Evolutionary conservation across 2,329 filamentous ascomycete species (phyloP).

Genomic region (Ophiocordyceps camponoti-leonardi): DNA sequence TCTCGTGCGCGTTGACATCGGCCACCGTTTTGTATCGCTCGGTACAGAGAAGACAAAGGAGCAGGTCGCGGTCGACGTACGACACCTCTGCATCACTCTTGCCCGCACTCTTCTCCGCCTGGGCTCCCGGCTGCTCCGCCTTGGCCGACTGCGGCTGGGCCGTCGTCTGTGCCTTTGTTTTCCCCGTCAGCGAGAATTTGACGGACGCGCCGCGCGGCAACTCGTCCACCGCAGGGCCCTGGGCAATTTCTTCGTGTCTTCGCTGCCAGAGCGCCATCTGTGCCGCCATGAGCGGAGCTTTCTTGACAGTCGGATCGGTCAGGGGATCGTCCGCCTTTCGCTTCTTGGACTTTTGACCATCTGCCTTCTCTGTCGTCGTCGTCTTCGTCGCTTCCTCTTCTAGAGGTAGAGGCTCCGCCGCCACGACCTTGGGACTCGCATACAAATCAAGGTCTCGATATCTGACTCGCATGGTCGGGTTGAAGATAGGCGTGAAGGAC

Average conservation of each 20-base stretch:
- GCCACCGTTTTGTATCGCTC: constrained; percentile 26
- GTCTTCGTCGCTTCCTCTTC: constrained; percentile 11
- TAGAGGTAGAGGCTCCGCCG: constrained; percentile 25
- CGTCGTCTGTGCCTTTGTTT: constrained; percentile 3
- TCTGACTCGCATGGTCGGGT: constrained; percentile 47
- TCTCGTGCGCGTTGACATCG: constrained; percentile 24
- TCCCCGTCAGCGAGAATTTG: constrained; percentile 15
- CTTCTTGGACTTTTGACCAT: constrained; percentile 30
- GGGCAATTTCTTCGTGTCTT: constrained; percentile 21
- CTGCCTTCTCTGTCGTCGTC: constrained; percentile 7
- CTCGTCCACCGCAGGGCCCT: not conserved
- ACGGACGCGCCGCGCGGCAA: constrained; percentile 6
- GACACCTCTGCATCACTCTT: constrained; percentile 16
- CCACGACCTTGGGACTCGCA: constrained; percentile 44
- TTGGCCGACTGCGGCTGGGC: constrained; percentile 1
- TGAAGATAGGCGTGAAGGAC: constrained; percentile 55
- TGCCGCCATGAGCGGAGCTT: constrained; percentile 21
- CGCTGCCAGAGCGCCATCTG: constrained; percentile 28
- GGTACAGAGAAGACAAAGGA: constrained; percentile 28
- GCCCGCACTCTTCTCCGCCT: constrained; percentile 1
- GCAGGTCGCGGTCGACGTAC: constrained; percentile 38
- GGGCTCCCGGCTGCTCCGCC: constrained; percentile 1
- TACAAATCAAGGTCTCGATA: constrained; percentile 67
- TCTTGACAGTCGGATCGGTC: constrained; percentile 15
- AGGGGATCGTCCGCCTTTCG: constrained; percentile 28